Evolutionary conservation across 169 alveolate genomes (phyloP).

Genomic region (Plasmodium gallinaceum): DNA sequence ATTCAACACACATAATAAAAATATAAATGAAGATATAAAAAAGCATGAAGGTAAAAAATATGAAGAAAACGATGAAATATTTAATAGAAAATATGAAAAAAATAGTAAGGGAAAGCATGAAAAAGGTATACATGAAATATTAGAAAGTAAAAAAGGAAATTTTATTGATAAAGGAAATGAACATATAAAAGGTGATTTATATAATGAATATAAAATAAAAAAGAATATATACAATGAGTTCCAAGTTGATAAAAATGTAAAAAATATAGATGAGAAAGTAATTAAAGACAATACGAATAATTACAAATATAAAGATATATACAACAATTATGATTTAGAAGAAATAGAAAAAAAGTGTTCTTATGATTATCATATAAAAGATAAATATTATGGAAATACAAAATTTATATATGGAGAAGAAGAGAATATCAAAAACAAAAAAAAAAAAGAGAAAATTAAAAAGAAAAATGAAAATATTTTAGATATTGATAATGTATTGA

Average conservation of each 20-base stretch:
- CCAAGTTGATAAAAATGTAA: background rate
- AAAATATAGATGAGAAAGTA: background rate
- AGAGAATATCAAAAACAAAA: background rate
- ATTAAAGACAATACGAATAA: background rate
- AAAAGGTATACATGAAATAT: background rate
- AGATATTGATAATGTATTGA: background rate
- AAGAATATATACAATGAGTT: too few relatives aligned
- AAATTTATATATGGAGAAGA: background rate
- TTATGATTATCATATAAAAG: too few relatives aligned
- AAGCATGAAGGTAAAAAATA: background rate
- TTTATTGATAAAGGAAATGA: background rate
- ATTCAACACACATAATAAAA: background rate
- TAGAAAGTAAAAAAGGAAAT: background rate
- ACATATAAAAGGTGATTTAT: too few relatives aligned
- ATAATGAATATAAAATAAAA: too few relatives aligned
- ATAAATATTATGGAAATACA: too few relatives aligned
- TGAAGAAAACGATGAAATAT: background rate
- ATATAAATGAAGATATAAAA: background rate
- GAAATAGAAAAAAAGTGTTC: background rate
- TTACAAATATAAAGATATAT: background rate
- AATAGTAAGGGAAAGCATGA: background rate
- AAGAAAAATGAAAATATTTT: constrained; percentile 28
- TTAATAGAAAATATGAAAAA: background rate
- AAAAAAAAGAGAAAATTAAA: background rate
- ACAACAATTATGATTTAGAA: constrained; percentile 4